Base-by-base conservation (phyloP, 768 basidiomycete genomes). In the Suillus bovinus region DNA sequence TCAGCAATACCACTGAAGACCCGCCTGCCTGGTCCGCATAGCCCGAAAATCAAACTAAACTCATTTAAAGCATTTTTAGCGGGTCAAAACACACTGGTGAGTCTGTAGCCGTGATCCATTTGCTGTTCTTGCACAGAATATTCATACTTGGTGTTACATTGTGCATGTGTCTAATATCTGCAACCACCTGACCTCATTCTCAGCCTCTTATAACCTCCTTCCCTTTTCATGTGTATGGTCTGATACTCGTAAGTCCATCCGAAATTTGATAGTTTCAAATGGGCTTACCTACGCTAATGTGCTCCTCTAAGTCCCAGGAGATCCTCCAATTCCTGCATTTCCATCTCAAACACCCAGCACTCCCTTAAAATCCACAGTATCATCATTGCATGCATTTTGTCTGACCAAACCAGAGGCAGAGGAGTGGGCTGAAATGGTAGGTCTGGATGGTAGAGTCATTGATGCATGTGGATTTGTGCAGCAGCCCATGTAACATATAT, bases 51-150 rank as follows among this genome's bases (percentile, higher is more conserved):
- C 13, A 74, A 78, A 13, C 72, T 74, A 58, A 89, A 87, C 67
- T 90, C 93, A 0, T 93, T 96, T 68, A 93, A 94, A 62, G 81
- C 82, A 5, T 96, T 47, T 96, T 97, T 74, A 83, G 85, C 44
- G 79, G 78, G 66, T 70, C 79, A 4, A 79, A 72, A 33, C 69
- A 65, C 60, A 61, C 80, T 46, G 84, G 86, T 66, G 81, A 83
- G 63, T 79, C 84, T 1, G 77, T 77, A 42, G 82, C 84, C 5
- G 78, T 84, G 31, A 76, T 87, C 3, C 90, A 93, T 69, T 90
- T 94, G 2, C 88, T 94, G 58, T 94, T 93, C 72, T 84, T 98
- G 49, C 87, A 96, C 44, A 83, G 84, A 38, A 86, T 97, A 2
- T 98, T 96, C 70, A n/a, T 34, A 34, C 11, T 34, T 36, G 36